These are phyloP conservation scores for Monilinia fructigena DNA, from an alignment of 2,329 filamentous ascomycete species.

Conservation along the genomic window DNA sequence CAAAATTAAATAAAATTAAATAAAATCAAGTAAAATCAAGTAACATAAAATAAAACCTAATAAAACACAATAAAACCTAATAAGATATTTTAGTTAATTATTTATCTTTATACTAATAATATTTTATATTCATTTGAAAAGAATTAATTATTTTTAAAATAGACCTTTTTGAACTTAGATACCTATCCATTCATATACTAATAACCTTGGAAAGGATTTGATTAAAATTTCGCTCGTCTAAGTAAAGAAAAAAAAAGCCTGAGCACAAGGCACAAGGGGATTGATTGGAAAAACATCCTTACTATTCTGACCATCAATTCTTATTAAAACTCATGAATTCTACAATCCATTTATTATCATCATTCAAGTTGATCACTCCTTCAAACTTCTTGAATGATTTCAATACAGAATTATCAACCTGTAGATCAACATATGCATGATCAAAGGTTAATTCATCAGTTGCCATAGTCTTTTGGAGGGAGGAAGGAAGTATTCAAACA, in stretches of 20 bases:
- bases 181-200: too few relatives aligned
- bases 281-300: not conserved
- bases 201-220: not conserved
- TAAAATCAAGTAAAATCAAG: too few relatives aligned
- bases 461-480: constrained; percentile 8
- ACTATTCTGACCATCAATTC: too few relatives aligned
- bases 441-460: constrained; percentile 2
- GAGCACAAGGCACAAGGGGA: constrained; percentile 9
- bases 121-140: too few relatives aligned
- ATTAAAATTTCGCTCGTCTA: constrained; percentile 4
- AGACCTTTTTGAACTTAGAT: too few relatives aligned
- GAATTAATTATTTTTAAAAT: too few relatives aligned
- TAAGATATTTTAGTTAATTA: too few relatives aligned
- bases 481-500: not conserved
- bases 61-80: too few relatives aligned
- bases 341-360: constrained; percentile 2
- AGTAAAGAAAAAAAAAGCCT: not conserved
- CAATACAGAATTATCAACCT: not conserved
- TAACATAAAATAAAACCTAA: too few relatives aligned
- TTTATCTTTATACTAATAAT: too few relatives aligned
- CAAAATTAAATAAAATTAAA: too few relatives aligned
- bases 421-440: constrained; percentile 12
- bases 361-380: constrained; percentile 21
- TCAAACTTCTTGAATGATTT: constrained; percentile 22
- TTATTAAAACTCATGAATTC: not conserved